Percentiles rank a stretch among this genome's conserved stretches.
phyloP scores from a whole-genome alignment of 176 grass and related monocot species.

The Bolboschoenus planiculmis region DNA sequence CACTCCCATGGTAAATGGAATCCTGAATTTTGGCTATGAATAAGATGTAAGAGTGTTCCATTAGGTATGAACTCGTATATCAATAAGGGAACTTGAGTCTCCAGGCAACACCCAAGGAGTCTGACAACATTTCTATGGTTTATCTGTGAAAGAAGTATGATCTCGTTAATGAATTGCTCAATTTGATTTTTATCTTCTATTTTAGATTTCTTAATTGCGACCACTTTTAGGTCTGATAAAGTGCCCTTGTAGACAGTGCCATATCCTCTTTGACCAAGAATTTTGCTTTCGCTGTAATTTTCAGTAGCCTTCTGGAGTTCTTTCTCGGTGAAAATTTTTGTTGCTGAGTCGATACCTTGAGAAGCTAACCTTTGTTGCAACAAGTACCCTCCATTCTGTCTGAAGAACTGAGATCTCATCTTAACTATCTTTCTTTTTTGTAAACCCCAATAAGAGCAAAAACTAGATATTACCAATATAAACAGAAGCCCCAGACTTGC shows the following conservation, averaged over 20 bases:
- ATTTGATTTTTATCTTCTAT: neutral
- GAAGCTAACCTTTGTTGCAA: constrained; percentile 14
- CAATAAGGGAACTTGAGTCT: constrained; percentile 10
- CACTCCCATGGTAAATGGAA: neutral
- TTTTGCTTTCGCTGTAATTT: neutral
- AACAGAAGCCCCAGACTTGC: neutral
- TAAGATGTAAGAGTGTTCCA: constrained; percentile 19
- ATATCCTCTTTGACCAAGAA: constrained; percentile 20
- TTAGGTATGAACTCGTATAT: constrained; percentile 15
- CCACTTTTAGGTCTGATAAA: neutral
- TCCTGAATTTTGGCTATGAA: neutral
- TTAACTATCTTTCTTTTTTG: constrained; percentile 7
- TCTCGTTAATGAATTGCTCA: constrained; percentile 24
- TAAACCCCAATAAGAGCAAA: neutral
- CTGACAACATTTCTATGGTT: constrained; percentile 20
- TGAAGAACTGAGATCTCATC: constrained; percentile 8
- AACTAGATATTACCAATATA: neutral
- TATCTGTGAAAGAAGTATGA: constrained; percentile 16
- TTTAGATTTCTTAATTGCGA: constrained; percentile 25
- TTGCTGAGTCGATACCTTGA: constrained; percentile 1
- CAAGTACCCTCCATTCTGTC: constrained; percentile 10
- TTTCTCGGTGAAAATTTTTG: constrained; percentile 11
- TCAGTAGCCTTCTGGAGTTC: constrained; percentile 6
- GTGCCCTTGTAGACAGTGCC: constrained; percentile 18
- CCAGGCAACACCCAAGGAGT: constrained; percentile 18